Base-by-base conservation (phyloP, 1,284 basidiomycete species). In the Pyrrhoderma lamaoense region DNA sequence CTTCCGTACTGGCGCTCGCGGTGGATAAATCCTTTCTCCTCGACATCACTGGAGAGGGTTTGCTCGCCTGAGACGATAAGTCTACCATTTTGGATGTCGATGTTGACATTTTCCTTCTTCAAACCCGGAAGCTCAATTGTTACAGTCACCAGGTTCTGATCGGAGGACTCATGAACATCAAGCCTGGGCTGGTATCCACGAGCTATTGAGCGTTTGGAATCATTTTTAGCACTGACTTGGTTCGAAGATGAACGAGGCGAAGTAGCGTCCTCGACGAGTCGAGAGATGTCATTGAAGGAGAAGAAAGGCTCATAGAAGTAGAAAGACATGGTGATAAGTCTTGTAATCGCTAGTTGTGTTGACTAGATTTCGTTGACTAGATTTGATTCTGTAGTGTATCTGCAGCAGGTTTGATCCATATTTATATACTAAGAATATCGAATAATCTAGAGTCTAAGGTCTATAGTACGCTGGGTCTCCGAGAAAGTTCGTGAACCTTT, bases 301-400 rank as follows among this genome's bases (percentile, higher is more conserved):
- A 70, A 71, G 66, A 73, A 69, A 21, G 76, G 74, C 49, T 77
- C 73, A 64, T 74, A 74, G 62, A 68, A 70, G 56, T 47, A 60
- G 49, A 70, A 23, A 48, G 71, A 71, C 59, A 69, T 69, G n/a
- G 31, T 51, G 3, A 7, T 50, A 23, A 23, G 16, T 37, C 16
- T 37, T 37, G 35, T n/a, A n/a, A n/a, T n/a, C n/a, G n/a, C n/a
- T n/a, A n/a, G n/a, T n/a, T n/a, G n/a, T n/a, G n/a, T n/a, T n/a
- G n/a, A n/a, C n/a, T n/a, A n/a, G n/a, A n/a, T n/a, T n/a, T n/a
- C n/a, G n/a, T n/a, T n/a, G n/a, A n/a, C n/a, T n/a, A n/a, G n/a
- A n/a, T n/a, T n/a, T n/a, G n/a, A n/a, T n/a, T n/a, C n/a, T n/a
- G n/a, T n/a, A n/a, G n/a, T n/a, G n/a, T n/a, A n/a, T n/a, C n/a